phyloP scores from a whole-genome alignment of 257 asterid species.

The Solanum sejunctum region DNA sequence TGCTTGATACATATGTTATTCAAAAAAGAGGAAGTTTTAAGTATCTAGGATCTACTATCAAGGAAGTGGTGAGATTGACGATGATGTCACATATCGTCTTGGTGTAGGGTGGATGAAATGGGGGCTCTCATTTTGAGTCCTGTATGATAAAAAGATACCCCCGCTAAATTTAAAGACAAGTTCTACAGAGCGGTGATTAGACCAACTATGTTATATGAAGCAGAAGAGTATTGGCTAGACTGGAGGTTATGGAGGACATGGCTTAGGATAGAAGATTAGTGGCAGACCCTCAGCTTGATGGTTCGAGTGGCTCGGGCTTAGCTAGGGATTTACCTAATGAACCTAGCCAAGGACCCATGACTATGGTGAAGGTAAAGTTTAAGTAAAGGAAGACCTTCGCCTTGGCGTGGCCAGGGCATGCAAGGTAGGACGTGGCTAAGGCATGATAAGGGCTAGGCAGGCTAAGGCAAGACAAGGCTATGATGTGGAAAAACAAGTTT shows the following conservation, averaged over 20 bases:
- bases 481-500: too few species aligned
- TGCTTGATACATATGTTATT: background rate
- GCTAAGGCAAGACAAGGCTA: too few species aligned
- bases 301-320: too few species aligned
- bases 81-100: background rate
- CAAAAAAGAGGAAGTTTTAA: background rate
- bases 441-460: too few species aligned
- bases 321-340: too few species aligned
- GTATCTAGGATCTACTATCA: background rate
- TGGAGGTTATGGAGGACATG: background rate
- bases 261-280: background rate
- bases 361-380: too few species aligned
- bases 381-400: too few species aligned
- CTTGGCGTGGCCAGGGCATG: too few species aligned
- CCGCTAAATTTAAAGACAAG: background rate
- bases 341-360: too few species aligned
- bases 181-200: background rate
- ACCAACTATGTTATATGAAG: background rate
- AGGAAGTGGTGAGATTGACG: background rate
- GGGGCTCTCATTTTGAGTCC: background rate
- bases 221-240: background rate
- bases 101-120: background rate
- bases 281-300: too few species aligned
- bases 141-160: background rate
- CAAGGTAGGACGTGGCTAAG: too few species aligned